Evolutionary conservation across 805 yeast species (phyloP), one percentile per base, ranked within the genome.

Genomic region (Monosporozyma unispora): DNA sequence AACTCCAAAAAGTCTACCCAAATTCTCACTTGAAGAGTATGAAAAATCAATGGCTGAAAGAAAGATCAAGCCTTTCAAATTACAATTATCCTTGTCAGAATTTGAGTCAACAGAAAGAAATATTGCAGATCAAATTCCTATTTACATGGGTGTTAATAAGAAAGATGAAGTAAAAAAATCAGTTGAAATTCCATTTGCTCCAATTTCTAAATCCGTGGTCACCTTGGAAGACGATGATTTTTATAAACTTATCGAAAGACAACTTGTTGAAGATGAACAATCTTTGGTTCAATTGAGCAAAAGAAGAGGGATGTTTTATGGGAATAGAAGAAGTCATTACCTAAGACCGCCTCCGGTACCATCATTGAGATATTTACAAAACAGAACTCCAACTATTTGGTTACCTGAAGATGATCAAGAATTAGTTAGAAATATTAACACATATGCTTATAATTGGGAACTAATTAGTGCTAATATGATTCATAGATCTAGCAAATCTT

Each of bases 311-410:
- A 74, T 75, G 52, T 70, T 75, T 45, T 67, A 65, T 37, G 67
- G 68, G 1, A 77, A 72, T 49, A 77, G 84, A 60, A 71, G 83
- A 45, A 77, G 78, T 52, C 82, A 79, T 50, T 76, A 74, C 47
- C 71, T 90, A 46, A 81, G 84, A 54, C 97, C 99, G 0, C 99
- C 99, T 5, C 77, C 78, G 47, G 98, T 98, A 0, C 99, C 99
- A 3, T 77, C 86, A 7, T 69, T 87, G 51, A 81, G 83, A 58
- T 86, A 87, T 60, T 70, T 93, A 55, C 90, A 87, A 54, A 77
- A 79, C 52, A 73, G 98, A 54, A 82, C 91, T 1, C 97, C 98
- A 3, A 88, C 98, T 0, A 86, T 90, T 29, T 93, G 99, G 99
- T 74, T 90, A 16, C 97, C 98, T 0, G 89, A 84, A 56, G 99